phyloP scores from a whole-genome alignment of 2,329 filamentous ascomycete genomes.

The Lasiodiplodia gonubiensis region DNA sequence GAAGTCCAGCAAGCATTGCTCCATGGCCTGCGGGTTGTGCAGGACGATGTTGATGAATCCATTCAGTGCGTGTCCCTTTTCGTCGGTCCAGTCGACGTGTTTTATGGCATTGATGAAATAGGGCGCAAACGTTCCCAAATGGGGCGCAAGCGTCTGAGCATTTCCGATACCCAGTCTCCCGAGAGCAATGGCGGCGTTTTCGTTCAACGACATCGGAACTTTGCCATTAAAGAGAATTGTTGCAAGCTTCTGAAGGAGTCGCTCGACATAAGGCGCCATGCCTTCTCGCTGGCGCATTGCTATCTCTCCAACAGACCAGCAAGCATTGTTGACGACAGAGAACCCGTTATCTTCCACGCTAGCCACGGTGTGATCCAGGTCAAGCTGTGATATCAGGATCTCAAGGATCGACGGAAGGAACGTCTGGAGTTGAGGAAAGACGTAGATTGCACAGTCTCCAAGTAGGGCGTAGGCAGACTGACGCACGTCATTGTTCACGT shows the following conservation, averaged over 20 bases:
- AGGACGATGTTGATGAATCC: slow-evolving; percentile 87
- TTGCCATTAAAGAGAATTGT: slow-evolving; percentile 84
- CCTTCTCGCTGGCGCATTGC: slow-evolving; percentile 74
- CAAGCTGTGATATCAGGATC: slow-evolving; percentile 84
- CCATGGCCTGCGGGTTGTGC: slow-evolving; percentile 89
- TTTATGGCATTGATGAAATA: slow-evolving; percentile 82
- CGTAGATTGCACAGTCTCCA: slow-evolving; percentile 91
- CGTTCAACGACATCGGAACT: slow-evolving; percentile 83
- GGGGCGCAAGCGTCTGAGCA: slow-evolving; percentile 75
- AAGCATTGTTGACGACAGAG: slow-evolving; percentile 96
- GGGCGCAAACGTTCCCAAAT: slow-evolving; percentile 78
- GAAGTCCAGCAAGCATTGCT: slow-evolving; percentile 80
- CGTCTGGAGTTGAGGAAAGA: slow-evolving; percentile 79
- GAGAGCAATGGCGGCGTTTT: slow-evolving; percentile 93
- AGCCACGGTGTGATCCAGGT: slow-evolving; percentile 70
- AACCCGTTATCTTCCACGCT: slow-evolving; percentile 85
- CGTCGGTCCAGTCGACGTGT: slow-evolving; percentile 84
- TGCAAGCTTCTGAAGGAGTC: slow-evolving; percentile 76
- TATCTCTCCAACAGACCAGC: slow-evolving; percentile 95
- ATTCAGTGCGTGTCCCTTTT: slow-evolving; percentile 91
- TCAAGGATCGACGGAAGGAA: slow-evolving; percentile 77
- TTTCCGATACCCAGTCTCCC: slow-evolving; percentile 85
- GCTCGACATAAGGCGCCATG: slow-evolving; percentile 77
- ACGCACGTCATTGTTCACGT: slow-evolving; percentile 86
- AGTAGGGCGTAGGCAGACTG: slow-evolving; percentile 95